Evolutionary conservation across 371 early-diverging fungal genomes (phyloP).

Genomic region (Saksenaea vasiformis): DNA sequence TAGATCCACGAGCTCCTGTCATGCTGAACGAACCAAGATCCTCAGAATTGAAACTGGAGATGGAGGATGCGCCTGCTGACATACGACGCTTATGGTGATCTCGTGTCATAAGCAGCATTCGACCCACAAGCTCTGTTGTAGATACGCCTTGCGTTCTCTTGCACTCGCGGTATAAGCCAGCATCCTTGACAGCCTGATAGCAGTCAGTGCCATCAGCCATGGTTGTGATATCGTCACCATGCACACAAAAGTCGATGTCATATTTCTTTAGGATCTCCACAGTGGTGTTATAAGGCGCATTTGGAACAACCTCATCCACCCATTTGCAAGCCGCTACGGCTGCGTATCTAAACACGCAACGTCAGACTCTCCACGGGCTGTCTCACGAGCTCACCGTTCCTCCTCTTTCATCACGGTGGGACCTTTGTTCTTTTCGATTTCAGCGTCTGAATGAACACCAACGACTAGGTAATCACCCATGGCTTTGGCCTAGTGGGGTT

Average conservation of each 20-base stretch:
- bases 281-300: constrained; percentile 93
- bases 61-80: constrained; percentile 44
- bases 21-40: constrained; percentile 65
- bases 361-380: background rate
- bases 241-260: constrained; percentile 91
- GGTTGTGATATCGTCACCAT: constrained; percentile 96
- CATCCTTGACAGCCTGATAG: constrained; percentile 92
- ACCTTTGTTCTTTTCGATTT: constrained; percentile 92
- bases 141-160: constrained; percentile 93
- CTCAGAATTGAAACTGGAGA: constrained; percentile 62
- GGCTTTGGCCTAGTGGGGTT: constrained; percentile 72
- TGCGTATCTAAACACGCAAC: constrained; percentile 67
- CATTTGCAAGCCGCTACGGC: constrained; percentile 96
- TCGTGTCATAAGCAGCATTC: constrained; percentile 90
- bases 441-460: constrained; percentile 95
- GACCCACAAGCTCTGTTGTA: constrained; percentile 94
- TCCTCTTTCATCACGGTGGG: constrained; percentile 95
- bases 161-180: constrained; percentile 91
- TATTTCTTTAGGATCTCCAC: constrained; percentile 82
- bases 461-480: constrained; percentile 93
- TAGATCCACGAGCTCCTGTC: constrained; percentile 17
- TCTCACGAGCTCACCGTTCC: constrained; percentile 67
- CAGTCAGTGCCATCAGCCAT: constrained; percentile 95
- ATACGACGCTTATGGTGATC: constrained; percentile 79
- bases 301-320: constrained; percentile 92